phyloP scores from a whole-genome alignment of 768 basidiomycete species.

The Leccinum boreale region DNA sequence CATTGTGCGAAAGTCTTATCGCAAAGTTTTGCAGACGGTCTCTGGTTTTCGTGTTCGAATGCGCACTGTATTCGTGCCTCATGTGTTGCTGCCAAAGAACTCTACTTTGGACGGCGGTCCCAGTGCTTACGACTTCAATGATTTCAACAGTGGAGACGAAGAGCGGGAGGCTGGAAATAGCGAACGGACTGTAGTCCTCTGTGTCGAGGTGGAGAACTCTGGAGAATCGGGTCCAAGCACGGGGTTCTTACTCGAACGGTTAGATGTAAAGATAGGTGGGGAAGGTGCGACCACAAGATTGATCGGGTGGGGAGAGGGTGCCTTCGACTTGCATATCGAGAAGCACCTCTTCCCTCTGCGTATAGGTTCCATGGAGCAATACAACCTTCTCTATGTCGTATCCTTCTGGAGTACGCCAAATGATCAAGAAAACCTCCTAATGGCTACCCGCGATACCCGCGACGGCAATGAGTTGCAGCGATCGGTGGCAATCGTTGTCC shows the following conservation, averaged over 20 bases:
- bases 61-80: constrained; percentile 91
- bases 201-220: constrained; percentile 85
- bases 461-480: constrained; percentile 54
- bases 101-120: constrained; percentile 26
- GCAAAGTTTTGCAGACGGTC: constrained; percentile 72
- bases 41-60: constrained; percentile 88
- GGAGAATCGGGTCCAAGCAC: constrained; percentile 57
- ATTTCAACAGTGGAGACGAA: constrained; percentile 47
- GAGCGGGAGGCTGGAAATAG: constrained; percentile 65
- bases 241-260: constrained; percentile 72
- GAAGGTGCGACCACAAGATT: constrained; percentile 51
- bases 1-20: constrained; percentile 82
- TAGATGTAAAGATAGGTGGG: constrained; percentile 75
- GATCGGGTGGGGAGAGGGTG: constrained; percentile 47
- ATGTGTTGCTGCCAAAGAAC: constrained; percentile 61
- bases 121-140: constrained; percentile 27
- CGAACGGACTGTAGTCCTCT: constrained; percentile 85
- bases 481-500: constrained; percentile 76
- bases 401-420: constrained; percentile 69
- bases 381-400: constrained; percentile 88
- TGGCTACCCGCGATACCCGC: constrained; percentile 32
- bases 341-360: constrained; percentile 64
- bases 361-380: constrained; percentile 74
- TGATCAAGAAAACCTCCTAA: constrained; percentile 41
- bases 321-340: constrained; percentile 32